Percentiles rank a stretch among this genome's conserved stretches.
Evolutionary conservation across 108 stramenopile species (phyloP).

Genomic region (Nitzschia inconspicua): DNA sequence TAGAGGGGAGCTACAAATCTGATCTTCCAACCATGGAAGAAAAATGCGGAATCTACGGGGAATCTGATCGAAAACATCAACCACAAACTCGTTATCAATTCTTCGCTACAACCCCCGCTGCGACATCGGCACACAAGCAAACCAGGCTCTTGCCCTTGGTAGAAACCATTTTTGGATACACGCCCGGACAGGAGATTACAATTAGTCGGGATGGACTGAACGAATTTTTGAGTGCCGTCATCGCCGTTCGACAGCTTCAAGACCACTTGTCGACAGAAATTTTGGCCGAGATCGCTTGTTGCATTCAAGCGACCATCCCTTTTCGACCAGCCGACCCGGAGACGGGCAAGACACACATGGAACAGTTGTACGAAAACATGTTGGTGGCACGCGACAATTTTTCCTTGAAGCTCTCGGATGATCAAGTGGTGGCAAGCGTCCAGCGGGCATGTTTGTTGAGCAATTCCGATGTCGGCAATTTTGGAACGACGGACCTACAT

Average conservation of each 20-base stretch:
- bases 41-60: neutral
- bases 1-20: conserved; percentile 20
- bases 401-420: conserved; percentile 23
- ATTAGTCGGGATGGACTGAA: conserved; percentile 39
- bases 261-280: conserved; percentile 9
- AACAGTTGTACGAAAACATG: conserved; percentile 29
- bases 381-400: conserved; percentile 10
- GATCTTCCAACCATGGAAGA: conserved; percentile 2
- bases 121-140: neutral
- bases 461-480: conserved; percentile 49
- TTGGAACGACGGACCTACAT: conserved; percentile 33
- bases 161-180: conserved; percentile 39
- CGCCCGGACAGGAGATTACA: conserved; percentile 29
- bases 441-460: conserved; percentile 36
- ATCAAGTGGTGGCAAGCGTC: conserved; percentile 29
- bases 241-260: conserved; percentile 37
- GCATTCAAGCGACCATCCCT: conserved; percentile 64
- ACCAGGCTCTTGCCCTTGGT: conserved; percentile 26
- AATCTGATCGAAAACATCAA: neutral
- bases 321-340: conserved; percentile 30
- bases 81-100: neutral
- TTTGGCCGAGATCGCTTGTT: conserved; percentile 46
- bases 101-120: neutral
- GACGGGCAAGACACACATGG: conserved; percentile 25
- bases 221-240: conserved; percentile 48